phyloP scores from a whole-genome alignment of 2,329 filamentous ascomycete species.

The Cladosporium sp. region DNA sequence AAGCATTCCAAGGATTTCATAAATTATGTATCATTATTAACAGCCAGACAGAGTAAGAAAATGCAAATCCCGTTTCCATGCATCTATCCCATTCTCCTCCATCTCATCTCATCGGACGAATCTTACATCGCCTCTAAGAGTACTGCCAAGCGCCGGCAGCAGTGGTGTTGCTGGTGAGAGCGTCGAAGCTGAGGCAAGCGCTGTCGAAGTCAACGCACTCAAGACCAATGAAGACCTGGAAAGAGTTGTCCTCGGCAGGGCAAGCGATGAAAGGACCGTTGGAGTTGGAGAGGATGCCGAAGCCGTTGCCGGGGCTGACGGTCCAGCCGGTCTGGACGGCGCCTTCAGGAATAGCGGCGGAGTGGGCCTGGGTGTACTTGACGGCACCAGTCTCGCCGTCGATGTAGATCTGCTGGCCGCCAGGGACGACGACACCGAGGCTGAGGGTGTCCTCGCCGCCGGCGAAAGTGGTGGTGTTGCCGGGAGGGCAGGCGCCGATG shows the following conservation, averaged over 20 bases:
- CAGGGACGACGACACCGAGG: constrained; percentile 31
- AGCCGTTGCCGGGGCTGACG: constrained; percentile 19
- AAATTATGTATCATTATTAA: neutral
- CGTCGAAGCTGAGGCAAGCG: constrained; percentile 26
- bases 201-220: constrained; percentile 22
- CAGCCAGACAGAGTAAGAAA: neutral
- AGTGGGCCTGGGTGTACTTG: constrained; percentile 34
- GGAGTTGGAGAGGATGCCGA: constrained; percentile 25
- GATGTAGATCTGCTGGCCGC: constrained; percentile 37
- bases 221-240: constrained; percentile 24
- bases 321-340: constrained; percentile 31
- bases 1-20: neutral
- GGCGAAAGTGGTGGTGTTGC: constrained; percentile 26
- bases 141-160: constrained; percentile 31
- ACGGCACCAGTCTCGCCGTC: constrained; percentile 30
- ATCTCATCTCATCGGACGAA: neutral
- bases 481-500: constrained; percentile 27
- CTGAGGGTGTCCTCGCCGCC: constrained; percentile 19
- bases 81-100: neutral
- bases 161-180: constrained; percentile 24
- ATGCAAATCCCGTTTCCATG: no score
- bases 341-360: constrained; percentile 28
- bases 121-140: constrained; percentile 21
- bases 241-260: constrained; percentile 21
- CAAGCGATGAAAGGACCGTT: constrained; percentile 24